These are phyloP conservation scores for Durio zibethinus DNA, from an alignment of 345 rosid genomes.

Conservation along the genomic window DNA sequence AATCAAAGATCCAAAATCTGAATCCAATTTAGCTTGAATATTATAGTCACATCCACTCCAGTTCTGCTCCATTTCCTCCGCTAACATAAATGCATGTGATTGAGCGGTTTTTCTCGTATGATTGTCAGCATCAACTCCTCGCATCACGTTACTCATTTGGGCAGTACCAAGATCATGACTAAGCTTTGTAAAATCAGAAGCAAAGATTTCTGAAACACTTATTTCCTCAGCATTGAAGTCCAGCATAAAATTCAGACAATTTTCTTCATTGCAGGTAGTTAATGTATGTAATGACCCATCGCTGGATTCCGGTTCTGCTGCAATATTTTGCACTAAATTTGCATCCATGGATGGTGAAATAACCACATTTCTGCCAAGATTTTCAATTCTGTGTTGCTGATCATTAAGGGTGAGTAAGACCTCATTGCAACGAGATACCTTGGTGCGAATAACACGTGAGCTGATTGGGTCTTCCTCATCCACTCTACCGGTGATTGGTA, in stretches of 20 bases:
- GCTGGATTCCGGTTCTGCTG: background rate
- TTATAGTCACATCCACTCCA: background rate
- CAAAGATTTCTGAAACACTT: conserved; percentile 8
- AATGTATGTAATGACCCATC: background rate
- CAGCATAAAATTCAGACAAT: background rate
- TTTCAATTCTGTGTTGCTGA: background rate
- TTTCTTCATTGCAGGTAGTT: background rate
- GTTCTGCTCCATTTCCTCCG: background rate
- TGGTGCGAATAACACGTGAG: background rate
- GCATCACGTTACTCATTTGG: background rate
- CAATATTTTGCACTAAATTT: background rate
- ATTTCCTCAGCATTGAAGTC: background rate
- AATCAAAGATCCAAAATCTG: conserved; percentile 20
- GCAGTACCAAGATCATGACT: background rate
- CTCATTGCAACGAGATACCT: background rate
- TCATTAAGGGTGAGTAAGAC: background rate
- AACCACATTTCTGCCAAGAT: background rate
- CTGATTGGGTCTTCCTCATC: background rate
- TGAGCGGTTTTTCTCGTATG: background rate
- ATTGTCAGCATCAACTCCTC: background rate
- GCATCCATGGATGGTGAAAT: background rate
- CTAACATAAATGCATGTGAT: background rate
- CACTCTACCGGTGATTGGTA: background rate
- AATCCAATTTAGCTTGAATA: conserved; percentile 4
- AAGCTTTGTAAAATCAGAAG: background rate